Conservation (phyloP, 2,329 filamentous ascomycete species). For the Albophoma yamanashiensis region DNA sequence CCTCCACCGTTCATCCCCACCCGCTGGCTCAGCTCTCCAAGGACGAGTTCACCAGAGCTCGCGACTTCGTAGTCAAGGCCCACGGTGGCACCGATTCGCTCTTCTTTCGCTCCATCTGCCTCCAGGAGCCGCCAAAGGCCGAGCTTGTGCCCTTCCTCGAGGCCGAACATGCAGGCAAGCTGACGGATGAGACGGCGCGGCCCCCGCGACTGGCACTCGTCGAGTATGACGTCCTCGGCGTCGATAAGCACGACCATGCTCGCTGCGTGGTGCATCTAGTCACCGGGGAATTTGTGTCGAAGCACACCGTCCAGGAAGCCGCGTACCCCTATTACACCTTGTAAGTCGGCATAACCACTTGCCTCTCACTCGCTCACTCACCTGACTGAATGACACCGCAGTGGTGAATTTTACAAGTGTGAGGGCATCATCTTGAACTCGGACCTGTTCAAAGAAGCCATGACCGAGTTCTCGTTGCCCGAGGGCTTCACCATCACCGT, state of each 20-base stretch:
- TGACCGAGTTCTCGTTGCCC: constrained; percentile 35
- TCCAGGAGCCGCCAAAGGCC: constrained; percentile 51
- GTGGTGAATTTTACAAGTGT: constrained; percentile 28
- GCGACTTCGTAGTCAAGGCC: constrained; percentile 30
- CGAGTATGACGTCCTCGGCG: constrained; percentile 29
- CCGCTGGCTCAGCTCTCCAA: constrained; percentile 38
- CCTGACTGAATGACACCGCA: constrained; percentile 5
- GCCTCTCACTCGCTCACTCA: too few relatives aligned
- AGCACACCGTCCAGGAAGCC: constrained; percentile 11
- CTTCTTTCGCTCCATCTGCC: constrained; percentile 48
- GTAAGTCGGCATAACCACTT: not conserved
- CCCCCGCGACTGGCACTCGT: constrained; percentile 36
- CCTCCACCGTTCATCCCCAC: constrained; percentile 11
- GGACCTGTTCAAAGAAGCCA: constrained; percentile 32
- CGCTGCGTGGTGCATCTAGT: constrained; percentile 28
- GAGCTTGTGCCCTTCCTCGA: constrained; percentile 49
- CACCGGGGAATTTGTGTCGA: constrained; percentile 16
- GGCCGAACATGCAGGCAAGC: constrained; percentile 44
- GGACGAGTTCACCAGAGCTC: constrained; percentile 37
- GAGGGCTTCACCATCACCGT: constrained; percentile 31
- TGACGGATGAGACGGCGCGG: constrained; percentile 29
- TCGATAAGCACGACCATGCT: constrained; percentile 19
- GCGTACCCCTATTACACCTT: constrained; percentile 24
- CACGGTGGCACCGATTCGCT: constrained; percentile 12
- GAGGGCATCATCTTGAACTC: constrained; percentile 29